Evolutionary conservation across 345 rosid species (phyloP).

Genomic region (Eucalyptus decipiens): DNA sequence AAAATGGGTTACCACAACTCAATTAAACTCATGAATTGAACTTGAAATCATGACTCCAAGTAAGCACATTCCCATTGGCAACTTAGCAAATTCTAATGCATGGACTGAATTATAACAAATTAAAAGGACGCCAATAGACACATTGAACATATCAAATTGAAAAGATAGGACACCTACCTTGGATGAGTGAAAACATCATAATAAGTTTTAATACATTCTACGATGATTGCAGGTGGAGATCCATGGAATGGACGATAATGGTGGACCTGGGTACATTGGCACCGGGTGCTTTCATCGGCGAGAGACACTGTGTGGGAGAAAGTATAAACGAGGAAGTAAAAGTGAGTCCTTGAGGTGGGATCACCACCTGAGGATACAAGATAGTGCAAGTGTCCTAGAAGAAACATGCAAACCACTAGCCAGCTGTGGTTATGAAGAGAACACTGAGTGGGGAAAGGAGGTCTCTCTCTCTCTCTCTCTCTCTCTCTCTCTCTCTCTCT

Average conservation of each 20-base stretch:
- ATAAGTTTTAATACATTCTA: not conserved
- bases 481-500: not conserved
- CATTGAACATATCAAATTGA: not conserved
- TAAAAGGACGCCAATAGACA: not conserved
- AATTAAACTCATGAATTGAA: not conserved
- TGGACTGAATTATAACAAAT: not conserved
- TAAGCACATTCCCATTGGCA: not conserved
- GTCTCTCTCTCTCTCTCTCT: not conserved
- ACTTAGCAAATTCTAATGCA: not conserved
- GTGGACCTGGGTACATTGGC: conserved; percentile 14
- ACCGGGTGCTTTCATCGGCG: conserved; percentile 26
- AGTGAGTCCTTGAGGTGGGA: not conserved
- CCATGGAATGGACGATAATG: conserved; percentile 8
- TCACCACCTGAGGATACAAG: not conserved
- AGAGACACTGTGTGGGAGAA: conserved; percentile 9
- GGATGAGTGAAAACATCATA: not conserved
- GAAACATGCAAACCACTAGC: conserved; percentile 7
- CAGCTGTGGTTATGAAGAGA: conserved; percentile 10
- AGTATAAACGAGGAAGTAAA: not conserved
- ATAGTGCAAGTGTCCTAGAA: not conserved
- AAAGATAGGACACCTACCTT: not conserved
- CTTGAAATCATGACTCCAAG: not conserved
- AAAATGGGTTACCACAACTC: not conserved
- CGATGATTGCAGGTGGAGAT: conserved; percentile 4
- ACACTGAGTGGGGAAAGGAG: conserved; percentile 18